Evolutionary conservation across 1,284 basidiomycete genomes (phyloP), one percentile per base, ranked within the genome.

Genomic region (Ceratobasidium theobromae): DNA sequence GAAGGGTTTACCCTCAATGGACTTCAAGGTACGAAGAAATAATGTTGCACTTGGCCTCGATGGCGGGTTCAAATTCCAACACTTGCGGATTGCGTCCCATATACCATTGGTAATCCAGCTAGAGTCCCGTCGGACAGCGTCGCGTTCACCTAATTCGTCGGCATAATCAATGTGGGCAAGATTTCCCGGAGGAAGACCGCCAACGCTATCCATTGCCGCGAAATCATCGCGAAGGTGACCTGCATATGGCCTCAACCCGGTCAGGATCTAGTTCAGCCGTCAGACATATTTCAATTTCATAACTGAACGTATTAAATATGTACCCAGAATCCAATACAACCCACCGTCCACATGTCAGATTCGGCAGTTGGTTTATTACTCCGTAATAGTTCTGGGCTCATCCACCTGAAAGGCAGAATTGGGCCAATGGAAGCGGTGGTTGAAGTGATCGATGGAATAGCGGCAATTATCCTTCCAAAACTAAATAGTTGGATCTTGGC

Each of bases 321-420:
- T 62, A 52, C 58, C 58, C 58, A 62, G 28, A 51, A 62, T 14
- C 5, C 23, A n/a, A 62, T 38, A 43, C 58, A 62, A 1, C 58
- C 58, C 33, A 62, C 18, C 2, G 58, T 40, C 58, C 58, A 62
- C 58, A 62, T 62, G 35, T 62, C 58, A 6, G 58, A 62, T 27
- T 41, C 58, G 2, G 58, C 43, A 0, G 58, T 41, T 4, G 16
- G 18, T 12, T 41, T 43, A 3, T 52, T 25, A 1, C 23, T 4
- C 16, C 5, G 16, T 1, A 62, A 21, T 16, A 62, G 21, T 30
- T 62, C 58, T 8, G 58, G 58, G n/a, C 58, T 62, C 48, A 62
- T 40, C 58, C 58, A 62, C 1, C 58, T 18, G 28, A 62, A 62
- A 8, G 58, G 46, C 8, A 62, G 14, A 1, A 62, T 25, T 1